Conservation (phyloP, 148 eudicot genomes). For the Camellia granthamiana region DNA sequence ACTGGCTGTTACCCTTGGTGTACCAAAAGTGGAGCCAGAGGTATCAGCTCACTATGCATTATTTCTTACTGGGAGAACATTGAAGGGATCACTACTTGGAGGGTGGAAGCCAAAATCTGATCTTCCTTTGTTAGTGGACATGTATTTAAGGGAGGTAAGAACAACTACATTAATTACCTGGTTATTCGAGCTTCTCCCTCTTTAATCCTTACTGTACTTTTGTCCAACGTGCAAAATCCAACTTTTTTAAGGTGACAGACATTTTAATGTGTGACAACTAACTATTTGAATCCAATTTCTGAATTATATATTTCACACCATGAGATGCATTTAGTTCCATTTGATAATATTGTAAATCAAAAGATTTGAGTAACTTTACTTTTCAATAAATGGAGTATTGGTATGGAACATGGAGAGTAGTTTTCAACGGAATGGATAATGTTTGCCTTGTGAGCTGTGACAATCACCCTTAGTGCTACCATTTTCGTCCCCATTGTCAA, state of each 20-base stretch:
- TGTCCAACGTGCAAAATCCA: background rate
- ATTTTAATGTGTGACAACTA: background rate
- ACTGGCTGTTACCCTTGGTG: conserved; percentile 89
- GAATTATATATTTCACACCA: background rate
- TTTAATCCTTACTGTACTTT: background rate
- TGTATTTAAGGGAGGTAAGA: conserved; percentile 71
- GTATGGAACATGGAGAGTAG: background rate
- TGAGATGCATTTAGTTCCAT: background rate
- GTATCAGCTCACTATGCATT: conserved; percentile 71
- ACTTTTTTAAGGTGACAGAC: background rate
- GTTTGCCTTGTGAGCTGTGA: background rate
- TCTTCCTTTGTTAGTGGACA: conserved; percentile 75
- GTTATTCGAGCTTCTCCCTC: background rate
- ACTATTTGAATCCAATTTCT: background rate
- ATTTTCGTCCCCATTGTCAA: background rate
- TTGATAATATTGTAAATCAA: background rate
- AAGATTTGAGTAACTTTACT: background rate
- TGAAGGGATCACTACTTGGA: conserved; percentile 84
- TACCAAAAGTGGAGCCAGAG: conserved; percentile 82
- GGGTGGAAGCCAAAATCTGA: conserved; percentile 99
- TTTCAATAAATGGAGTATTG: background rate
- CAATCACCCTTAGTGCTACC: background rate
- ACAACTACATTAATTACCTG: background rate
- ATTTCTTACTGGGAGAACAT: conserved; percentile 73
- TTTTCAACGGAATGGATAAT: background rate